Conservation (phyloP, 164 flowering plant species). For the Nelumbo lutea region DNA sequence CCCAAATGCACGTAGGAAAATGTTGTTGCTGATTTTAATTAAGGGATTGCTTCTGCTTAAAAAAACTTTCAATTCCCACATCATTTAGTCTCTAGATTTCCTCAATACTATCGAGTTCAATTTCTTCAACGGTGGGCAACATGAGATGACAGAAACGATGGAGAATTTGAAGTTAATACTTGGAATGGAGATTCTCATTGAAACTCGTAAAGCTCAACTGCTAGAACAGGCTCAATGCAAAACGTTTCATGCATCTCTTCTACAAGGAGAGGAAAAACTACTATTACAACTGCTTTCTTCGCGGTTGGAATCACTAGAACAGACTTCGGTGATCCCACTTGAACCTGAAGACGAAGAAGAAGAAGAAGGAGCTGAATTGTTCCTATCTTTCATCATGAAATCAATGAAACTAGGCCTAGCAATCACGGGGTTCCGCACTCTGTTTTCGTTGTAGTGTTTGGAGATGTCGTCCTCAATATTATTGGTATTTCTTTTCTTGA, state of each 20-base stretch:
- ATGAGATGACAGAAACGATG: not conserved
- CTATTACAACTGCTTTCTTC: slow-evolving; percentile 28
- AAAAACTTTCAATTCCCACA: slow-evolving; percentile 2
- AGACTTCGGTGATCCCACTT: slow-evolving; percentile 31
- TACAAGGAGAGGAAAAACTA: slow-evolving; percentile 12
- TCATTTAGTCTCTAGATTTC: not conserved
- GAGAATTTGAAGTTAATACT: slow-evolving; percentile 4
- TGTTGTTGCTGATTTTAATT: not conserved
- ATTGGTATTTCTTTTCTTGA: slow-evolving; percentile 32
- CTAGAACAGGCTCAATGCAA: slow-evolving; percentile 11
- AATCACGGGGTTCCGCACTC: slow-evolving; percentile 5
- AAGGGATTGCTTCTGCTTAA: not conserved
- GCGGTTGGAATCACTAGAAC: slow-evolving; percentile 24
- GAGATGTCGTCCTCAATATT: slow-evolving; percentile 7
- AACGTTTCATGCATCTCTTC: slow-evolving; percentile 15
- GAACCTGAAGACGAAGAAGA: slow-evolving; percentile 28
- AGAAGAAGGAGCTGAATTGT: not conserved
- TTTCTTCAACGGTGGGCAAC: not conserved
- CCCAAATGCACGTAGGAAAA: too few species aligned
- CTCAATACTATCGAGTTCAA: not conserved
- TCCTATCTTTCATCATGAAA: slow-evolving; percentile 21
- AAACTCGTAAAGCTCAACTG: slow-evolving; percentile 12
- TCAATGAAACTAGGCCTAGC: slow-evolving; percentile 22
- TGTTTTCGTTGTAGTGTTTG: slow-evolving; percentile 7
- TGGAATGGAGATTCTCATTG: slow-evolving; percentile 15